phyloP scores from a whole-genome alignment of 257 asterid species.

The Penstemon eatonii region DNA sequence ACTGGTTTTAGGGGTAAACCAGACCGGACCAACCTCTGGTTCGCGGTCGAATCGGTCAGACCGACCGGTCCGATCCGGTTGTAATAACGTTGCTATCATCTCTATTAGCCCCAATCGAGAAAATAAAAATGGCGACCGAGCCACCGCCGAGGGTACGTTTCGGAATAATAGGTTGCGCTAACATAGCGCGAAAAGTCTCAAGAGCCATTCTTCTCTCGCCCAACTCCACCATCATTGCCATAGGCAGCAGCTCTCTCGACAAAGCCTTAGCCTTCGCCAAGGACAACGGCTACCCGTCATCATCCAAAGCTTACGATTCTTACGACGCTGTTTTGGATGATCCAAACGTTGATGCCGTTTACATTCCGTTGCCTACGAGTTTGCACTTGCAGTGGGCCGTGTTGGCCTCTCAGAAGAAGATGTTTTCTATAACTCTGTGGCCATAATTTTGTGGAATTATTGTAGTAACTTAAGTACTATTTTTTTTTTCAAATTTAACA shows the following conservation, averaged over 20 bases:
- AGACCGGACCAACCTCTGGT: too few species aligned
- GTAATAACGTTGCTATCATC: too few species aligned
- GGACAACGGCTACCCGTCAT: slow-evolving; percentile 33
- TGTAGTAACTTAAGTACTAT: too few species aligned
- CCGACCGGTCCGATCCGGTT: too few species aligned
- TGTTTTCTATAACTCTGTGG: too few species aligned
- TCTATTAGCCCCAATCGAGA: too few species aligned
- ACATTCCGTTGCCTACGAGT: slow-evolving; percentile 48
- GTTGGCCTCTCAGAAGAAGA: slow-evolving; percentile 40
- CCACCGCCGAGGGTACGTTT: neutral
- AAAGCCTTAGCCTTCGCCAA: slow-evolving; percentile 37
- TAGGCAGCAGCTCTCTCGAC: slow-evolving; percentile 47
- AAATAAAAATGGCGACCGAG: neutral
- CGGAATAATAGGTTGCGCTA: slow-evolving; percentile 51
- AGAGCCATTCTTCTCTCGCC: slow-evolving; percentile 41
- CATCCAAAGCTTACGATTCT: slow-evolving; percentile 37
- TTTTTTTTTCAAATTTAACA: too few species aligned
- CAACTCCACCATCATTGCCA: slow-evolving; percentile 34
- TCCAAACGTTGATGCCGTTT: slow-evolving; percentile 45
- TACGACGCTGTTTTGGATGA: slow-evolving; percentile 52
- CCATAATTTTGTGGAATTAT: too few species aligned
- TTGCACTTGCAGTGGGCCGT: slow-evolving; percentile 47
- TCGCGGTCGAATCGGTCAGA: too few species aligned
- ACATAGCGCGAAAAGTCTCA: slow-evolving; percentile 42
- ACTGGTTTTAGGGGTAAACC: too few species aligned